Evolutionary conservation across 73 alveolate genomes (phyloP), one percentile per base, ranked within the genome.

Genomic region (Paramecium octaurelia): DNA sequence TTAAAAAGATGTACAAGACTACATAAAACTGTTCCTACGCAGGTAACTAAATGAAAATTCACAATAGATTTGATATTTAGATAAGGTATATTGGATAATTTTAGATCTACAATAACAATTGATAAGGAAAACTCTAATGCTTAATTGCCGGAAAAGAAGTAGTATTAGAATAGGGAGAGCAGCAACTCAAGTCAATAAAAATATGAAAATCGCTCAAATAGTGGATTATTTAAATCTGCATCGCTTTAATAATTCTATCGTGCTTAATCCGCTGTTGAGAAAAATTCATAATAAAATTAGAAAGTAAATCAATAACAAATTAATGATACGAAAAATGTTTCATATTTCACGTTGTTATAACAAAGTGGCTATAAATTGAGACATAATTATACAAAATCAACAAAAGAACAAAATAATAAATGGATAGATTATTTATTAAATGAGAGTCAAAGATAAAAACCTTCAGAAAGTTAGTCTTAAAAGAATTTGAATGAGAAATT

Each of bases 71-170:
- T 73, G 64, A 21, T 73, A 14, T 18, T 16, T 29, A 73, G 64
- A 73, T 38, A 73, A 73, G 40, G 36, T 9, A 34, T 36, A 3
- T 73, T 2, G 10, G 87, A 73, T 36, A 36, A 43, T 73, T 4
- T 4, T 14, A n/a, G 60, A 23, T 35, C 18, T 4, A 0, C 3
- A 10, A 35, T 36, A 35, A 36, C 35, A 6, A 14, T 20, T 40
- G 91, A 80, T 35, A 80, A 80, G 24, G 91, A 80, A 21, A 80
- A 80, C 35, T 80, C 91, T 3, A 44, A 80, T 46, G 91, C 91
- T 80, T 24, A 14, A 29, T 24, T 80, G 27, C 24, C 43, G 29
- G 44, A 43, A 46, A 40, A 43, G 23, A 80, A 80, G 44, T 27
- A 31, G 12, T 44, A 31, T 38, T 75, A 35, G 34, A 38, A 36